phyloP scores from a whole-genome alignment of 371 early-diverging fungal genomes.

The Quaeritorhiza haematococci region DNA sequence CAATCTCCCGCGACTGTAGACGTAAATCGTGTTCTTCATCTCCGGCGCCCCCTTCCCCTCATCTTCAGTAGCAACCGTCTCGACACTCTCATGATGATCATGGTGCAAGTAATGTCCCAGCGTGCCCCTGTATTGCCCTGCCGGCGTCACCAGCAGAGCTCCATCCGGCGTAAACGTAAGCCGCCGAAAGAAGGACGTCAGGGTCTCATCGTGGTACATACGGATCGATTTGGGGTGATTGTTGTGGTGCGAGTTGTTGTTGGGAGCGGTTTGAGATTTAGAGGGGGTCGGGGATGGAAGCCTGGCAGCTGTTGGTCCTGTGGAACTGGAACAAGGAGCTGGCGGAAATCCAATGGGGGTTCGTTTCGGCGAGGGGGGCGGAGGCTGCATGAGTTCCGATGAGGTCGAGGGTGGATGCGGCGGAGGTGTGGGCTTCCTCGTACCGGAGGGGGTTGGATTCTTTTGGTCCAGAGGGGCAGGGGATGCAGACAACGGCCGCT shows the following conservation, averaged over 20 bases:
- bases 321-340: not conserved
- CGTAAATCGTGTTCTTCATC: slow-evolving; percentile 19
- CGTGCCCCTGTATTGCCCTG: slow-evolving; percentile 53
- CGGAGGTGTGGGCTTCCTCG: too few relatives aligned
- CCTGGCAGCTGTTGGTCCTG: slow-evolving; percentile 4
- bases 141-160: slow-evolving; percentile 73
- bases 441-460: too few relatives aligned
- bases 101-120: not conserved
- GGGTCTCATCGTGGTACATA: slow-evolving; percentile 81
- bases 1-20: slow-evolving; percentile 42
- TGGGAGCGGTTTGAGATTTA: slow-evolving; percentile 11
- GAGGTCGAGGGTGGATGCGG: not conserved
- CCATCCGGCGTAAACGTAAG: slow-evolving; percentile 89
- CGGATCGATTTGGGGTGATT: slow-evolving; percentile 32
- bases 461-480: too few relatives aligned
- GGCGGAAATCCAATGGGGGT: slow-evolving; percentile 11
- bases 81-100: not conserved
- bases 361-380: slow-evolving; percentile 18
- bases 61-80: not conserved
- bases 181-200: slow-evolving; percentile 88
- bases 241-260: slow-evolving; percentile 19
- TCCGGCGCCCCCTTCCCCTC: not conserved
- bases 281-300: slow-evolving; percentile 6
- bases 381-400: slow-evolving; percentile 21
- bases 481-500: too few relatives aligned